phyloP scores from a whole-genome alignment of 192 early-diverging fungal genomes.

The Paraglomus brasilianum region DNA sequence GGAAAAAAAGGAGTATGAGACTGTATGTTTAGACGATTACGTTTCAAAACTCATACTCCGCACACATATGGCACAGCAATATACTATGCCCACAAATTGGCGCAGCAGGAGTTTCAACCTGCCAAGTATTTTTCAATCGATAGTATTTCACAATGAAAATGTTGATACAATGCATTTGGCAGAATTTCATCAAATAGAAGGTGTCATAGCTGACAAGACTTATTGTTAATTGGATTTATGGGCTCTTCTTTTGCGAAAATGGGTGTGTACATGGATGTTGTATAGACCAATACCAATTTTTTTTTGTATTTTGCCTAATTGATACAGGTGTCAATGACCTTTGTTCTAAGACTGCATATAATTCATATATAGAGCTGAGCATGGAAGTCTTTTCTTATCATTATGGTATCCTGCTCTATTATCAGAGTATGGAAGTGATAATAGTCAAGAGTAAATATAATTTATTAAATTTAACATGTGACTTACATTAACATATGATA shows the following conservation, averaged over 20 bases:
- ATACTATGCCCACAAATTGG: conserved; percentile 84
- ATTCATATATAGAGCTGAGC: conserved; percentile 98
- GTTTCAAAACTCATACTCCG: conserved; percentile 88
- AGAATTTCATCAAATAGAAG: conserved; percentile 99
- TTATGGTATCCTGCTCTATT: conserved; percentile 44
- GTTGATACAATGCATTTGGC: conserved; percentile 98
- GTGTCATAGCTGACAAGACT: conserved; percentile 93
- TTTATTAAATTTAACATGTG: not conserved
- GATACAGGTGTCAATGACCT: conserved; percentile 64
- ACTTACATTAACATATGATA: not conserved
- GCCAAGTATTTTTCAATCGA: conserved; percentile 99
- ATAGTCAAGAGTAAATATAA: conserved; percentile 77
- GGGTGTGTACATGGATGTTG: conserved; percentile 48
- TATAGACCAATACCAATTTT: not conserved
- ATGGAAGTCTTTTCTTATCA: conserved; percentile 99
- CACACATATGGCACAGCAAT: conserved; percentile 97
- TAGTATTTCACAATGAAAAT: conserved; percentile 96
- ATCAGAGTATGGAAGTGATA: conserved; percentile 83
- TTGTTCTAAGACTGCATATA: conserved; percentile 99
- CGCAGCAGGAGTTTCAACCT: conserved; percentile 83
- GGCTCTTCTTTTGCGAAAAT: conserved; percentile 97
- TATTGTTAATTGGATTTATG: conserved; percentile 95
- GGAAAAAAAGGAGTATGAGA: no score
- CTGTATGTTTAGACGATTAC: no score
- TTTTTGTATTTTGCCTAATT: conserved; percentile 6